Evolutionary conservation across 192 early-diverging fungal species (phyloP).

Genomic region (Coemansia guatemalensis): DNA sequence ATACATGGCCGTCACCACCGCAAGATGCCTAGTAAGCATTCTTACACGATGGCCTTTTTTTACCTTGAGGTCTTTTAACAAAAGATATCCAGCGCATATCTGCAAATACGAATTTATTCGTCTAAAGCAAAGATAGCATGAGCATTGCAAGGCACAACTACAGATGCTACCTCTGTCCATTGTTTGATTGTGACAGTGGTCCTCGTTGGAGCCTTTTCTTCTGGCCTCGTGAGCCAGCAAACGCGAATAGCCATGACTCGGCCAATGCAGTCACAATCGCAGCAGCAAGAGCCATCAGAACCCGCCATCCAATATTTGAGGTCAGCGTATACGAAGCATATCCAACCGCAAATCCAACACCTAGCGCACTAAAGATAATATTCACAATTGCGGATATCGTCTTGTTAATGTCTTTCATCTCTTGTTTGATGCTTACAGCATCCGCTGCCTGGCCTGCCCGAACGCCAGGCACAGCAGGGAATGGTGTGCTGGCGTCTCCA

Average conservation of each 20-base stretch:
- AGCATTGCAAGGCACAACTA: neutral
- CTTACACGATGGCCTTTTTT: neutral
- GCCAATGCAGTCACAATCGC: constrained; percentile 28
- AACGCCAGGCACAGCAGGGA: constrained; percentile 45
- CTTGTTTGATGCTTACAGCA: constrained; percentile 19
- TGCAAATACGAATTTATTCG: neutral
- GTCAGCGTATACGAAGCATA: constrained; percentile 51
- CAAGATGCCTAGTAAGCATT: constrained; percentile 17
- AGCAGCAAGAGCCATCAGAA: constrained; percentile 35
- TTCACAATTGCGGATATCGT: constrained; percentile 45
- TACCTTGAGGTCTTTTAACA: neutral
- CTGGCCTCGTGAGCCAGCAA: constrained; percentile 38
- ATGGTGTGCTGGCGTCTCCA: neutral
- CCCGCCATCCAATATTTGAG: constrained; percentile 39
- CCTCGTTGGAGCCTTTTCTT: constrained; percentile 25
- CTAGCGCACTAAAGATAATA: constrained; percentile 47
- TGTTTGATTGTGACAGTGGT: neutral
- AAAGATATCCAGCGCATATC: neutral
- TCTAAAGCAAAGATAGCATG: neutral
- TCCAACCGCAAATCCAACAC: constrained; percentile 48
- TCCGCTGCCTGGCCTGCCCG: constrained; percentile 14
- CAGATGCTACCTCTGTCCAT: neutral
- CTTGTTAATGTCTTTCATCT: constrained; percentile 31
- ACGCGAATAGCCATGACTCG: constrained; percentile 42
- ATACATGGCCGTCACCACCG: constrained; percentile 50